Evolutionary conservation across 495 filamentous ascomycete genomes (phyloP).

Genomic region (Tuber calosporum): DNA sequence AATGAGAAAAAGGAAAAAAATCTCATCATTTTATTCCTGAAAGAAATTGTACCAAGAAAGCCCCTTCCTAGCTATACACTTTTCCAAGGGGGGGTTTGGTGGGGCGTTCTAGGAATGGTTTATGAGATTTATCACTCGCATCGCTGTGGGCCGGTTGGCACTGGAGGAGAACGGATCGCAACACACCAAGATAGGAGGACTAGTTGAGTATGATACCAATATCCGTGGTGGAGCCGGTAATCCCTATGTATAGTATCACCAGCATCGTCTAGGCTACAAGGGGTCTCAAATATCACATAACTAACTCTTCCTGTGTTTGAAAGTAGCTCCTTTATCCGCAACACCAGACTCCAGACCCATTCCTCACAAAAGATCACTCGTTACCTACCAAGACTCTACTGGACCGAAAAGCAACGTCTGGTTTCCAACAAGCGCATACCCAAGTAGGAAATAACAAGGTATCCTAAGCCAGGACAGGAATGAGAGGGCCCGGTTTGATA

Average conservation of each 20-base stretch:
- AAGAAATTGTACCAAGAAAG: neutral
- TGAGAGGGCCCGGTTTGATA: neutral
- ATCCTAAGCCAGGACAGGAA: neutral
- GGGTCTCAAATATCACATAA: neutral
- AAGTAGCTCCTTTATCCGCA: neutral
- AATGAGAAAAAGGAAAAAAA: neutral
- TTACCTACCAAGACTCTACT: fast-evolving
- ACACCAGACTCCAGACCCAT: neutral
- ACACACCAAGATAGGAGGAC: neutral
- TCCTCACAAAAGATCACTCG: neutral
- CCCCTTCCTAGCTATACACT: neutral
- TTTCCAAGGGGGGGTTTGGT: neutral
- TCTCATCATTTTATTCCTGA: neutral
- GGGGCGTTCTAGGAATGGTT: neutral
- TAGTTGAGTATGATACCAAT: neutral
- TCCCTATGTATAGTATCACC: neutral
- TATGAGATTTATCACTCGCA: neutral
- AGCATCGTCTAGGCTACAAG: neutral
- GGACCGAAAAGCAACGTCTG: neutral
- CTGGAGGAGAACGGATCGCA: neutral
- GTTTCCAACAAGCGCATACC: neutral
- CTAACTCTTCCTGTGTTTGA: neutral
- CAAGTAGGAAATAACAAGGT: neutral
- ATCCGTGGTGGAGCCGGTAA: neutral
- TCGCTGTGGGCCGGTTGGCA: neutral